Evolutionary conservation across 179 eudicot genomes (phyloP).

Genomic region (Heliamphora pulchella): DNA sequence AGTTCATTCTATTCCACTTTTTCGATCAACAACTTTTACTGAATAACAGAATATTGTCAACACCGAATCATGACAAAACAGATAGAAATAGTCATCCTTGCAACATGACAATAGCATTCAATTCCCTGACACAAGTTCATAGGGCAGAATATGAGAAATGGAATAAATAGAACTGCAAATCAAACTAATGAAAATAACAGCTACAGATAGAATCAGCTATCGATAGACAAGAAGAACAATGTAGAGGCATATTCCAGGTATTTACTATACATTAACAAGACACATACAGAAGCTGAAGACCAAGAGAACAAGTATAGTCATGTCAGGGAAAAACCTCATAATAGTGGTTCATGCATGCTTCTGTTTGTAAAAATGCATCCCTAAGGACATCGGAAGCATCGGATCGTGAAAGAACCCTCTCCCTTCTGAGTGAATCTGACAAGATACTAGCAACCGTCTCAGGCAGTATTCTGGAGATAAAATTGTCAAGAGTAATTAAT

Average conservation of each 20-base stretch:
- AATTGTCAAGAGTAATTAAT: background rate
- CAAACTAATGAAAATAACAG: background rate
- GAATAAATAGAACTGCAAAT: background rate
- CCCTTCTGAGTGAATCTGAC: constrained; percentile 57
- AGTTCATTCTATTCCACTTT: too few relatives aligned
- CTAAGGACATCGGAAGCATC: constrained; percentile 92
- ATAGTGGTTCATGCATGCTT: constrained; percentile 61
- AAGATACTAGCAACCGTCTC: constrained; percentile 65
- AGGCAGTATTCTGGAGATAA: constrained; percentile 62
- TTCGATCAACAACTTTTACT: background rate
- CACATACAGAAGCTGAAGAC: background rate
- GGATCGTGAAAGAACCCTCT: constrained; percentile 57
- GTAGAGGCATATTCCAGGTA: background rate
- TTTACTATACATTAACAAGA: background rate
- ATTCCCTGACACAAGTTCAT: too few relatives aligned
- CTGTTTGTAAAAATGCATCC: constrained; percentile 77
- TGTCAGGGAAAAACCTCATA: constrained; percentile 60
- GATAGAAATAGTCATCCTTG: too few relatives aligned
- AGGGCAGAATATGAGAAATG: too few relatives aligned
- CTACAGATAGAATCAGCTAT: background rate
- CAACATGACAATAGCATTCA: too few relatives aligned
- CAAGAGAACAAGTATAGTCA: constrained; percentile 10
- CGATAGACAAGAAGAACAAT: background rate
- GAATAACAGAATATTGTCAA: background rate
- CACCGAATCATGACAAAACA: too few relatives aligned